phyloP scores from a whole-genome alignment of 768 basidiomycete genomes.

The Boletus huronensis region DNA sequence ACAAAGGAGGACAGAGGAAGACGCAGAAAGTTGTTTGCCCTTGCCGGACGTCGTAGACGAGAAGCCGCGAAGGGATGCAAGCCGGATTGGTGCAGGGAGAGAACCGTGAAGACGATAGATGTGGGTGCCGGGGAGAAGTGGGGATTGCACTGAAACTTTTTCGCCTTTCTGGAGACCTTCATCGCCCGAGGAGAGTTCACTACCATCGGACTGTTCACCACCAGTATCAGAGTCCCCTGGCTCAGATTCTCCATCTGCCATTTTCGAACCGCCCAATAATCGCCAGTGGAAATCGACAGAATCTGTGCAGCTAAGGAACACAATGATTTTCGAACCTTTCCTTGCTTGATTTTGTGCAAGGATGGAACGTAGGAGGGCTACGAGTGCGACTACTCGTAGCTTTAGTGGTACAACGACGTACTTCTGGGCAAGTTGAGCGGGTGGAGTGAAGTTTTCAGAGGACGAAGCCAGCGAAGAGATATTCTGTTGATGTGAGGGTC shows the following conservation, averaged over 20 bases:
- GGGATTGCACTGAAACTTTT: constrained; percentile 55
- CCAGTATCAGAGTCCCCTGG: constrained; percentile 23
- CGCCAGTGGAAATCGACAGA: constrained; percentile 98
- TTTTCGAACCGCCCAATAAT: constrained; percentile 66
- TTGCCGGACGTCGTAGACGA: constrained; percentile 42
- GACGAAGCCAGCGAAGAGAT: constrained; percentile 18
- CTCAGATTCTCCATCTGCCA: constrained; percentile 44
- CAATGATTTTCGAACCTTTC: constrained; percentile 73
- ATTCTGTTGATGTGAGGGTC: constrained; percentile 12
- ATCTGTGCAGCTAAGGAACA: constrained; percentile 96
- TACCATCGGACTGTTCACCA: constrained; percentile 24
- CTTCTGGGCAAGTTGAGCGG: constrained; percentile 89
- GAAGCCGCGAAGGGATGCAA: constrained; percentile 81
- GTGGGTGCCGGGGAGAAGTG: constrained; percentile 76
- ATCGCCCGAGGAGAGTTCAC: constrained; percentile 25
- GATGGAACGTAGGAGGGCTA: constrained; percentile 82
- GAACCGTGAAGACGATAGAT: constrained; percentile 94
- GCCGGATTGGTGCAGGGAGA: constrained; percentile 73
- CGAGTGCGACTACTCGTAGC: constrained; percentile 85
- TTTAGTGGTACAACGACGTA: constrained; percentile 89
- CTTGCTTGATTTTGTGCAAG: constrained; percentile 55
- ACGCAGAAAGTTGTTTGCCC: constrained; percentile 27
- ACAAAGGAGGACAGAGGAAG: constrained; percentile 79
- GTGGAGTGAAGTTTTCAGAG: constrained; percentile 79
- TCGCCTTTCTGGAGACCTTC: constrained; percentile 31